A percentile compares a stretch with the other conserved stretches of the same genome.
Conservation (phyloP, 2,329 filamentous ascomycete species). For the Neofusicoccum umdonicola region DNA sequence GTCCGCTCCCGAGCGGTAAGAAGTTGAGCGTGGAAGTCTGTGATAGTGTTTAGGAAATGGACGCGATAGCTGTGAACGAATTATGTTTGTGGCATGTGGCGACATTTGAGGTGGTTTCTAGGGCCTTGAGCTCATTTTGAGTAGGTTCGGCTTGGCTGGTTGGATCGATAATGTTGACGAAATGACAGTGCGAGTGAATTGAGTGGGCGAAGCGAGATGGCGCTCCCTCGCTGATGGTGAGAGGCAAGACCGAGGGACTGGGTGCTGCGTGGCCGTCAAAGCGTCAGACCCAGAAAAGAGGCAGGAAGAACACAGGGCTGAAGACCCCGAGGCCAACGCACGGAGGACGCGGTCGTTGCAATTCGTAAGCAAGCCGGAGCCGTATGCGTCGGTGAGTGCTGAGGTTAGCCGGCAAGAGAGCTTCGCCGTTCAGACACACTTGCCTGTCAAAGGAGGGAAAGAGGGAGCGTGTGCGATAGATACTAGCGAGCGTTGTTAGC, state of each 20-base stretch:
- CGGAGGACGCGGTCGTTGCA: too few relatives aligned
- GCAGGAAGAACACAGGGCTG: too few relatives aligned
- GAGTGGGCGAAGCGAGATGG: too few relatives aligned
- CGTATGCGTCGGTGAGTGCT: not conserved
- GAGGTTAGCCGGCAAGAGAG: not conserved
- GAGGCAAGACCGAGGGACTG: too few relatives aligned
- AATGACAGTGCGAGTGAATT: too few relatives aligned
- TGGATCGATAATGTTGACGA: too few relatives aligned
- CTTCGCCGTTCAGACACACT: not conserved
- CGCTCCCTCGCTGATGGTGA: too few relatives aligned
- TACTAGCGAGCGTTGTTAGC: not conserved
- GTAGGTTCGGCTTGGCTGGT: too few relatives aligned
- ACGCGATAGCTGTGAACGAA: not conserved
- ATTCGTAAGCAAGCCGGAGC: not conserved
- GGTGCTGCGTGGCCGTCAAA: too few relatives aligned
- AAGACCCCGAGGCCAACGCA: too few relatives aligned
- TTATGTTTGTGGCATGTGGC: not conserved
- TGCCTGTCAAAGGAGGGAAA: not conserved
- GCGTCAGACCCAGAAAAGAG: too few relatives aligned
- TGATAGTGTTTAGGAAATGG: not conserved
- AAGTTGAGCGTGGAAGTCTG: not conserved
- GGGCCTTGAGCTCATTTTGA: not conserved
- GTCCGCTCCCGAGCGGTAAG: not conserved
- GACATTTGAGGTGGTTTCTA: not conserved
- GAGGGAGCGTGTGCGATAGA: not conserved